Percentiles rank a stretch among this genome's conserved stretches.
These are phyloP conservation scores for Tagetes erecta DNA, from an alignment of 129 eudicot genomes.

Conservation along the genomic window DNA sequence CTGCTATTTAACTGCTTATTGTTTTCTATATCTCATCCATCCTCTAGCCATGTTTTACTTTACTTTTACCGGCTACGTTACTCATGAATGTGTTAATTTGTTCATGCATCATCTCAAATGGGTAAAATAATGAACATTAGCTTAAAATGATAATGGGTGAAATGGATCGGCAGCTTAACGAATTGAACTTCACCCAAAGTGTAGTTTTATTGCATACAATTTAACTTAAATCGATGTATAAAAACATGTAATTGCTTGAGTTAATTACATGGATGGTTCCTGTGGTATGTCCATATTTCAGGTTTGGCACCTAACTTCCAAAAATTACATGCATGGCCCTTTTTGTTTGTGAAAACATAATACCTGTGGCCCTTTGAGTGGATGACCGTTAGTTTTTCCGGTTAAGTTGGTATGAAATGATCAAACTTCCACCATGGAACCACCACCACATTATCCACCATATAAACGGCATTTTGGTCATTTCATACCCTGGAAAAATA, in stretches of 20 bases:
- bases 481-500: no score
- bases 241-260: not conserved
- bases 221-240: not conserved
- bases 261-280: no score
- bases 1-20: constrained; percentile 7
- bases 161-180: not conserved
- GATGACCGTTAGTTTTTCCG: no score
- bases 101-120: not conserved
- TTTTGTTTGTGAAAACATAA: no score
- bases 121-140: not conserved
- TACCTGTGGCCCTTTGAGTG: no score
- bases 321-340: no score
- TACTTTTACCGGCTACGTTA: not conserved
- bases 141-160: not conserved
- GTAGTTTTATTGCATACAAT: not conserved
- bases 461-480: no score
- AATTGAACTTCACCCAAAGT: not conserved
- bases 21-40: constrained; percentile 6
- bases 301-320: no score
- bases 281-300: no score
- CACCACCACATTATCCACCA: no score
- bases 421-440: no score
- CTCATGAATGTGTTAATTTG: not conserved
- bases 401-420: no score
- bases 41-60: not conserved